phyloP scores from a whole-genome alignment of 169 alveolate genomes.

The Plasmodium falciparum region DNA sequence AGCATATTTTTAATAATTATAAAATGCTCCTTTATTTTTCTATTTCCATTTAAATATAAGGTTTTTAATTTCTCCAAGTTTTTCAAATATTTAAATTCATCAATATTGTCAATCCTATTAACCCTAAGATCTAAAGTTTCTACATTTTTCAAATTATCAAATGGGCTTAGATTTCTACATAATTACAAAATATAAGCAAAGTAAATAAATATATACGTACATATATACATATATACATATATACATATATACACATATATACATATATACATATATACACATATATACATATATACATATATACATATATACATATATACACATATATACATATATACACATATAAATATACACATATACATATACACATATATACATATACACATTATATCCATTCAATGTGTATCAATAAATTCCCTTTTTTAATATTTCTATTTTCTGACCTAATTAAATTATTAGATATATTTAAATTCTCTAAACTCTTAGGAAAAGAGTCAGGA shows the following conservation, averaged over 20 bases:
- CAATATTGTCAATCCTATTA: conserved; percentile 58
- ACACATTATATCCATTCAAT: neutral
- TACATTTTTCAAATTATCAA: conserved; percentile 23
- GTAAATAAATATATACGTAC: neutral
- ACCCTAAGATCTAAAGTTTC: conserved; percentile 51
- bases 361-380: neutral
- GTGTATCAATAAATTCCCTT: neutral
- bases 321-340: too few relatives aligned
- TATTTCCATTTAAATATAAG: conserved; percentile 64
- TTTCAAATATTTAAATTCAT: conserved; percentile 45
- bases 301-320: neutral
- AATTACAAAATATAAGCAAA: neutral
- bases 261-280: too few relatives aligned
- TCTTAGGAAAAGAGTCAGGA: conserved; percentile 33
- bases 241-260: too few relatives aligned
- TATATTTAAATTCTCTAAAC: conserved; percentile 15
- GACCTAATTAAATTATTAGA: conserved; percentile 73
- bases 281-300: neutral
- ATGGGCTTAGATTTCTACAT: conserved; percentile 38
- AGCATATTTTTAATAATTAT: conserved; percentile 30
- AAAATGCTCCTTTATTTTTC: conserved; percentile 68
- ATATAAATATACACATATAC: neutral
- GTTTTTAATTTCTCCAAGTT: conserved; percentile 19
- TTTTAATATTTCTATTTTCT: neutral
- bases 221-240: neutral